Percentiles rank a stretch among this genome's conserved stretches.
Evolutionary conservation across 169 alveolate species (phyloP).

Genomic region (Eimeria tenella): DNA sequence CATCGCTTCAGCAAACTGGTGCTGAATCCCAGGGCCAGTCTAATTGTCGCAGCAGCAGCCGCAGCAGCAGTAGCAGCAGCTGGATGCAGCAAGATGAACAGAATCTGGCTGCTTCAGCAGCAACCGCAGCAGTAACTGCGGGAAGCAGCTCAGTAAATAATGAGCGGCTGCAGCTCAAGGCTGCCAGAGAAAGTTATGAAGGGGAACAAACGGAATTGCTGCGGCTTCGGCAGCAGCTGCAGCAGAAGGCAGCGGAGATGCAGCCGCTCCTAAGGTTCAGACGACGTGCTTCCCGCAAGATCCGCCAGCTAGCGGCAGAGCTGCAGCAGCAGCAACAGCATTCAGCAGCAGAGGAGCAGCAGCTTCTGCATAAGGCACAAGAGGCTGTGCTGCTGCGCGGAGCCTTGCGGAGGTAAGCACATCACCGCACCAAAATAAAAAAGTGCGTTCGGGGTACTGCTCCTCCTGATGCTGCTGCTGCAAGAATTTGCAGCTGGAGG

Average conservation of each 20-base stretch:
- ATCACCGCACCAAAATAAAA: neutral
- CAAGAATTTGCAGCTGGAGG: neutral
- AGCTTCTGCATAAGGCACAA: neutral
- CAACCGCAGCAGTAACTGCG: neutral
- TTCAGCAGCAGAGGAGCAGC: constrained; percentile 28
- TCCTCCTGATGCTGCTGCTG: neutral
- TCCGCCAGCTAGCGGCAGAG: constrained; percentile 19
- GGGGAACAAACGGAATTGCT: neutral
- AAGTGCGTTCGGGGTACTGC: neutral
- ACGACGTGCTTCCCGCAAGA: neutral
- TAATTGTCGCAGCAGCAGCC: neutral
- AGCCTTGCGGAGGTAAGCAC: constrained; percentile 7
- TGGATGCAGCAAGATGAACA: neutral
- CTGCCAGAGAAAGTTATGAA: neutral
- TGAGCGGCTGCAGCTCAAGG: constrained; percentile 10
- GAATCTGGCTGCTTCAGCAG: neutral
- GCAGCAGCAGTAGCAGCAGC: constrained; percentile 34
- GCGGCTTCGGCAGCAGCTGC: constrained; percentile 35
- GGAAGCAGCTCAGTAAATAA: neutral
- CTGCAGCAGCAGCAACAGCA: constrained; percentile 30
- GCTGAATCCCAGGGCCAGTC: neutral
- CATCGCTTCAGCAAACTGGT: neutral
- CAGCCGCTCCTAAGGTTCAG: neutral
- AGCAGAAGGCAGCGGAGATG: neutral
- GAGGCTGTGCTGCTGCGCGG: constrained; percentile 41